Evolutionary conservation across 2,329 filamentous ascomycete genomes (phyloP), one percentile per base, ranked within the genome.

Genomic region (Ceratocystis variospora): DNA sequence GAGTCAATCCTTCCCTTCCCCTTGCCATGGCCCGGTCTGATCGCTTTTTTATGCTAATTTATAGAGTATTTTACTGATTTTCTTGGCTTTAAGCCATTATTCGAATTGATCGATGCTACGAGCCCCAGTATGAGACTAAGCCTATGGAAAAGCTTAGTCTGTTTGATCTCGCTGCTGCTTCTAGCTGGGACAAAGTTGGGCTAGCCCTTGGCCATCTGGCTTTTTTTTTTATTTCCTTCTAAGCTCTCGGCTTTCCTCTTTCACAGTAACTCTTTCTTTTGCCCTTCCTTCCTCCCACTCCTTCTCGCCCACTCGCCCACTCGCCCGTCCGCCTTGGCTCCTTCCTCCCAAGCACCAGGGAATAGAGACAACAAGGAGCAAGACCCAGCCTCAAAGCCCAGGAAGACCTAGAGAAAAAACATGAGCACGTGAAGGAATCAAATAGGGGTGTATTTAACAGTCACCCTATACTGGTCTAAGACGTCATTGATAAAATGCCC

Each of bases 331-430:
- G 50, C 50, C 50, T 55, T 55, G 50, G 25, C 50, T 22, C 50
- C 50, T 55, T 55, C 50, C 50, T 55, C n/a, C 50, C 50, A 25
- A 28, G 12, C 50, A 55, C 50, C 45, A 48, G 45, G 45, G 50
- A 55, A 55, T 55, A 55, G 50, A 55, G 50, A 55, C 50, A 55
- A 55, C 50, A 55, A 55, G 22, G 50, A 55, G 50, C 50, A 55
- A 25, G 22, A 4, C 50, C 50, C 50, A 55, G 50, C 50, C 50
- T 55, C 50, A 55, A 25, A 55, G 22, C 50, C 19, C 19, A 55
- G 50, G 50, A 55, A 55, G 50, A 22, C 50, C 50, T 55, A 55
- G 50, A 31, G 50, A 55, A 55, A 55, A 55, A 55, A 28, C 22
- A 22, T 55, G 50, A 55, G 22, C 50, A 55, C 50, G 50, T 55